phyloP scores from a whole-genome alignment of 495 filamentous ascomycete genomes.

The Aspergillus campestris region DNA sequence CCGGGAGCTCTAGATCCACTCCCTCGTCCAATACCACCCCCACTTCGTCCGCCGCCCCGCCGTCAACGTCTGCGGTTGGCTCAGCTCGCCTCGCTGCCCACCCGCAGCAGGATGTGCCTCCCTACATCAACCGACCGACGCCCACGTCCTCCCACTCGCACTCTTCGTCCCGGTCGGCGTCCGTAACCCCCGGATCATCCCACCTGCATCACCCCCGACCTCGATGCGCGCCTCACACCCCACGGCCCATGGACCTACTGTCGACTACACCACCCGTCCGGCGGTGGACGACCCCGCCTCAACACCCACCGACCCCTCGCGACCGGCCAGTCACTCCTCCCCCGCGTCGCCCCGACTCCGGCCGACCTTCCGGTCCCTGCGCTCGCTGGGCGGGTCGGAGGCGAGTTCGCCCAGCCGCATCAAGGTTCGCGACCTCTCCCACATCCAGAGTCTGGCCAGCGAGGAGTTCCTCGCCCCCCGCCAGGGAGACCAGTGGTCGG shows the following conservation, averaged over 20 bases:
- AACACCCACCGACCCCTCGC: constrained; percentile 4
- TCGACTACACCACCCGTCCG: constrained; percentile 13
- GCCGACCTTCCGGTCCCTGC: constrained; percentile 42
- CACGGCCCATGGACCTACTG: constrained; percentile 16
- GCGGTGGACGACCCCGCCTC: constrained; percentile 11
- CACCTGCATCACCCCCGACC: constrained; percentile 13
- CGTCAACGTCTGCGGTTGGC: constrained; percentile 25
- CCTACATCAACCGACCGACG: constrained; percentile 29
- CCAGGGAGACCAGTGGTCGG: constrained; percentile 34
- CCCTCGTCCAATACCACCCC: constrained; percentile 29
- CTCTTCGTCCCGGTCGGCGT: constrained; percentile 18
- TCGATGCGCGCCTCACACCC: constrained; percentile 17
- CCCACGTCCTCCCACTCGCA: constrained; percentile 22
- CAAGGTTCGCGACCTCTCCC: constrained; percentile 73
- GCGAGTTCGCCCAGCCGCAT: constrained; percentile 66
- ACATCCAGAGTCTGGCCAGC: constrained; percentile 81
- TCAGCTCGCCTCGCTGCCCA: constrained; percentile 29
- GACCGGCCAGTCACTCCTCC: constrained; percentile 22
- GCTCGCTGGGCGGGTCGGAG: constrained; percentile 43
- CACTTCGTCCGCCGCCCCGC: constrained; percentile 34
- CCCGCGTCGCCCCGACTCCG: constrained; percentile 47
- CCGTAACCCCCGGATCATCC: constrained; percentile 17
- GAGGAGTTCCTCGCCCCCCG: constrained; percentile 56
- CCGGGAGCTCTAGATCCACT: constrained; percentile 27
- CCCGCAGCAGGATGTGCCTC: constrained; percentile 30